Evolutionary conservation across 1,284 basidiomycete genomes (phyloP), one percentile per base, ranked within the genome.

Genomic region (Boletellus sp.): DNA sequence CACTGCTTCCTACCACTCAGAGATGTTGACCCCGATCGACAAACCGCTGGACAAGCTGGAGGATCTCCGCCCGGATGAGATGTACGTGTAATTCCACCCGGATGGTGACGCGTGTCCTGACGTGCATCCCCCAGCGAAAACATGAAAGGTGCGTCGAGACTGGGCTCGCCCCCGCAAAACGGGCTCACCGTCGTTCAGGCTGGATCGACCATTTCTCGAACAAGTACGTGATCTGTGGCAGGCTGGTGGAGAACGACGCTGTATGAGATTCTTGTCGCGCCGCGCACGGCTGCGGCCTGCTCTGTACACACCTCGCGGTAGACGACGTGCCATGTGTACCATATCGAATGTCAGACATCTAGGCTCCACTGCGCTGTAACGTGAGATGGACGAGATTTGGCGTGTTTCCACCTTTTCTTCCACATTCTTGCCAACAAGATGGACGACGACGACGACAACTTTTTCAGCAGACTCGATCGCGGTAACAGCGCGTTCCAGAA

Each of bases 161-260:
- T 2, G 4, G 21, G n/a, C 16, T 2, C 5, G 1, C 19, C 7
- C n/a, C 3, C 5, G 18, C 13, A 19, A 13, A 8, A 11, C 8
- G 37, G 33, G 10, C 50, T 49, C 49, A 54, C 50, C 32, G 1
- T 52, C 3, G 39, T 46, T 35, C 57, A 86, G 87, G 90, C 28
- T 95, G 92, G 92, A 86, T 91, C 58, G 89, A 92, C 36, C 91
- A 94, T 67, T 94, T 95, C 69, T 81, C 83, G 32, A 84, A 83
- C 76, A 94, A 94, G 68, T 94, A 94, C 66, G 87, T 90, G 59
- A 70, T 91, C 47, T 91, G 89, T 63, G 93, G 93, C 41, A 85
- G 82, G 62, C 78, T 95, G 22, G 87, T 92, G 46, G 86, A 92
- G 69, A 90, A 89, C 59, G 80, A 74, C 54, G 76, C 71, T 50